These are phyloP conservation scores for Tolypocladium guangdongense DNA, from an alignment of 2,329 filamentous ascomycete species.

Conservation along the genomic window DNA sequence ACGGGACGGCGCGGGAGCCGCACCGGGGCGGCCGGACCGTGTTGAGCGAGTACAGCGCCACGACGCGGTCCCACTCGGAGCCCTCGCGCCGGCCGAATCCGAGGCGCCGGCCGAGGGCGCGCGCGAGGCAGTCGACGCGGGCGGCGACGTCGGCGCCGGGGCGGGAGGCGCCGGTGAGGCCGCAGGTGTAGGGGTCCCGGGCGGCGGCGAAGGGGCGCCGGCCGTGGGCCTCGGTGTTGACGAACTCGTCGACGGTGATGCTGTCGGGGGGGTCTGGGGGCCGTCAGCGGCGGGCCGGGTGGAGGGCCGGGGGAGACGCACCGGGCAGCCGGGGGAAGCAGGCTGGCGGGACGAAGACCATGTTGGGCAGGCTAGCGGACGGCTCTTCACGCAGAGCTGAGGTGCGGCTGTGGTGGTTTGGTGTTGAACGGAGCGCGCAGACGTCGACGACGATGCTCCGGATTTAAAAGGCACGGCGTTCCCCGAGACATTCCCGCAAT, in stretches of 20 bases:
- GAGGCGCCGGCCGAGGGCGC: slow-evolving; percentile 58
- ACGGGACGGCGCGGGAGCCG: not conserved
- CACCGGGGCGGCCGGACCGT: slow-evolving; percentile 41
- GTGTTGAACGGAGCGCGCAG: no score
- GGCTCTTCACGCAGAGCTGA: no score
- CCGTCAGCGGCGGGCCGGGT: not conserved
- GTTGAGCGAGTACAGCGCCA: slow-evolving; percentile 69
- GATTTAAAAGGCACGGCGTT: no score
- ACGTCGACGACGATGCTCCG: no score
- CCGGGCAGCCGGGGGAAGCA: slow-evolving; percentile 52
- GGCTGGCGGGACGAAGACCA: slow-evolving; percentile 49
- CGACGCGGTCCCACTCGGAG: slow-evolving; percentile 71
- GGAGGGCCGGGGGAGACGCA: slow-evolving; percentile 17
- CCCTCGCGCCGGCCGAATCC: slow-evolving; percentile 60
- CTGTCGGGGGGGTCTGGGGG: slow-evolving; percentile 54
- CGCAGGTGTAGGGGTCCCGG: slow-evolving; percentile 65
- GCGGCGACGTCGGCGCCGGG: slow-evolving; percentile 51
- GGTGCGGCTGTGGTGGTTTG: no score
- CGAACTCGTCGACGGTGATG: slow-evolving; percentile 65
- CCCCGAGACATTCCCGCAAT: no score
- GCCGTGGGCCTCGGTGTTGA: slow-evolving; percentile 61
- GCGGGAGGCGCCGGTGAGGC: slow-evolving; percentile 58
- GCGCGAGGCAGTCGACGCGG: slow-evolving; percentile 55
- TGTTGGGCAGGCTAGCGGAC: slow-evolving; percentile 15
- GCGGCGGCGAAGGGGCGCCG: slow-evolving; percentile 52